Evolutionary conservation across 768 basidiomycete species (phyloP), one percentile per base, ranked within the genome.

Genomic region (Hemileccinum rubropunctum): DNA sequence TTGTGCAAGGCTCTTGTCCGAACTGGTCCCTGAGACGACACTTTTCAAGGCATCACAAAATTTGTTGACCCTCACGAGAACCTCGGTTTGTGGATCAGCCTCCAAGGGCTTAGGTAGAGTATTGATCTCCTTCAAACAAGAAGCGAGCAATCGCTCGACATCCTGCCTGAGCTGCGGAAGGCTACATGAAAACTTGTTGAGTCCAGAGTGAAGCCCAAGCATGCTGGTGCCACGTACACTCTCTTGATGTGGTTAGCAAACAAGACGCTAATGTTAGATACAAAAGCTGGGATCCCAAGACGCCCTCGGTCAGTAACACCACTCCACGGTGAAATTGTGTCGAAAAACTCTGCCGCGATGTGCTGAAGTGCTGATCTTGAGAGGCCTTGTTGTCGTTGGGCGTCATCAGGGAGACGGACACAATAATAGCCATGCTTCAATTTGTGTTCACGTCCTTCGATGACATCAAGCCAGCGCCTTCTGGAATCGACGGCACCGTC

Each of bases 361-460:
- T 45, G 49, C 42, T 78, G 72, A 5, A 71, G 64, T 17, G 71
- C 76, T 0, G 54, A 42, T 14, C 70, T 70, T 1, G 74, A 63
- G 11, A 76, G 60, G 4, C 62, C 60, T 32, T 60, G 55, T 13
- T 58, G 51, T 0, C 86, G 78, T 48, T 84, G 76, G 2, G 60
- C 66, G 54, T 86, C 86, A 42, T 83, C 77, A 0, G 82, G 81
- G 10, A 84, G 79, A 37, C 82, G 81, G 23, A 85, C 81, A n/a
- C 81, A 83, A 47, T 80, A 86, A 50, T 86, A 87, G 7, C 86
- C 78, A 45, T 81, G 81, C 33, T 58, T 72, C 50, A 86, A 66
- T 14, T 15, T 45, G 56, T 86, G 66, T 26, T 57, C 18, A 36
- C 69, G 70, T 28, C 79, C 81, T 50, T 79, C 71, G 6, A 87